Evolutionary conservation across 1,139 yeast species (phyloP).

Genomic region (Hansenula lynferdii): DNA sequence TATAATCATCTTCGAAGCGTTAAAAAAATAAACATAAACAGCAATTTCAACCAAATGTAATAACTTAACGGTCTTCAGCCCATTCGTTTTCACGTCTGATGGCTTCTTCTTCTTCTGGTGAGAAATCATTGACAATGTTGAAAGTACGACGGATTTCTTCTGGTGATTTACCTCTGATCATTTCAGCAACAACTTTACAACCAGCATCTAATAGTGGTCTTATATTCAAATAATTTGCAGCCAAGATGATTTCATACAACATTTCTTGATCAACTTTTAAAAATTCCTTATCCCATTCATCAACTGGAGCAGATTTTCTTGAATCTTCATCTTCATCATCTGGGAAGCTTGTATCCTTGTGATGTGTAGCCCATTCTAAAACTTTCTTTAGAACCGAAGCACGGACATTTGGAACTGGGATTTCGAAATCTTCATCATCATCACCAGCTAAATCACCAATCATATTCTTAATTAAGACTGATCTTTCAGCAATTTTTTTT

Average conservation of each 20-base stretch:
- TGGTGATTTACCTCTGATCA: slow-evolving; percentile 95
- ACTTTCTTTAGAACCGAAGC: slow-evolving; percentile 86
- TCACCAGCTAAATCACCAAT: slow-evolving; percentile 63
- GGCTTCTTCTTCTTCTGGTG: slow-evolving; percentile 98
- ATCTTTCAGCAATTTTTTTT: slow-evolving; percentile 83
- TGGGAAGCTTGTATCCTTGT: slow-evolving; percentile 76
- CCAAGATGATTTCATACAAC: slow-evolving; percentile 93
- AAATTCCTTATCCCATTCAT: slow-evolving; percentile 96
- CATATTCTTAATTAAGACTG: slow-evolving; percentile 86
- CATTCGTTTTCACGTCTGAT: slow-evolving; percentile 97
- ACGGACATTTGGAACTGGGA: slow-evolving; percentile 90
- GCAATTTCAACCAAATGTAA: too few relatives aligned
- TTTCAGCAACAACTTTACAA: slow-evolving; percentile 96
- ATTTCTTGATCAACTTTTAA: slow-evolving; percentile 97
- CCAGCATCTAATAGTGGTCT: slow-evolving; percentile 92
- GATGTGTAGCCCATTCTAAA: slow-evolving; percentile 97
- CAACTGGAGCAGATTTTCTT: slow-evolving; percentile 79
- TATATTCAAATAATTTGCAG: slow-evolving; percentile 94
- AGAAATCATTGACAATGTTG: slow-evolving; percentile 93
- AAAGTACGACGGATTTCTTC: slow-evolving; percentile 96
- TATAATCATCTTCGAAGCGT: too few relatives aligned
- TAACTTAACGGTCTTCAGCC: slow-evolving; percentile 93
- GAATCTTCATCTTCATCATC: slow-evolving; percentile 79
- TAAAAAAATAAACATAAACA: too few relatives aligned
- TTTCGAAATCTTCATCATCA: slow-evolving; percentile 62